These are phyloP conservation scores for Aspergillus caelatus DNA, from an alignment of 2,329 filamentous ascomycete species.

Conservation along the genomic window DNA sequence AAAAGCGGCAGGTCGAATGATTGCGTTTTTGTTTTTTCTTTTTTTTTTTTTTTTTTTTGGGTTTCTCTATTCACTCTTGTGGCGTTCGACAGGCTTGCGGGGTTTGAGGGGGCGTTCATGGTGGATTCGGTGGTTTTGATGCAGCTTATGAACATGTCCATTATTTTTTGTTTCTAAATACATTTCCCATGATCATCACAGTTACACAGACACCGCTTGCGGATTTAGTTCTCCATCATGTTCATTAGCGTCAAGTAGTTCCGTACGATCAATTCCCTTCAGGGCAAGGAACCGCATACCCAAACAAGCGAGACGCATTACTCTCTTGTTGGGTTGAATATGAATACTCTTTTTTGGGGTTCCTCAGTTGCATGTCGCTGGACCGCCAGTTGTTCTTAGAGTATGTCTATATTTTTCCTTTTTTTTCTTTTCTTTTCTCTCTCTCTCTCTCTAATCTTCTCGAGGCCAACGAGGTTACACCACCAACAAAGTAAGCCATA, in stretches of 20 bases:
- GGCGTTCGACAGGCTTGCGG: background rate
- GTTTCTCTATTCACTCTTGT: background rate
- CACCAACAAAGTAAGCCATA: background rate
- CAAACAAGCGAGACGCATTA: background rate
- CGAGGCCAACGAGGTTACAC: background rate
- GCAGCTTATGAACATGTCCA: background rate
- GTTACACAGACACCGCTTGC: background rate
- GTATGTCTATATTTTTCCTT: too few species aligned
- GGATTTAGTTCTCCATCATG: background rate
- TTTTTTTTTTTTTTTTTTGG: background rate
- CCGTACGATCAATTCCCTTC: background rate
- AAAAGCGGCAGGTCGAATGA: background rate
- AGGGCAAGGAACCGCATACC: background rate
- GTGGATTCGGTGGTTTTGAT: background rate
- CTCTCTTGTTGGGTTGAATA: background rate
- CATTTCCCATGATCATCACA: background rate
- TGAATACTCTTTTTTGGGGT: background rate
- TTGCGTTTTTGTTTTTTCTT: background rate
- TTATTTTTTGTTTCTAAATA: background rate
- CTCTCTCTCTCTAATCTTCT: background rate
- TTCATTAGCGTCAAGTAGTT: background rate
- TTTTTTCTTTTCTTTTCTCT: background rate
- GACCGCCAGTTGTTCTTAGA: too few species aligned
- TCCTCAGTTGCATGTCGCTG: background rate
- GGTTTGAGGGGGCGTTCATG: background rate